phyloP scores from a whole-genome alignment of 495 filamentous ascomycete species.

The Trypethelium eluteriae region DNA sequence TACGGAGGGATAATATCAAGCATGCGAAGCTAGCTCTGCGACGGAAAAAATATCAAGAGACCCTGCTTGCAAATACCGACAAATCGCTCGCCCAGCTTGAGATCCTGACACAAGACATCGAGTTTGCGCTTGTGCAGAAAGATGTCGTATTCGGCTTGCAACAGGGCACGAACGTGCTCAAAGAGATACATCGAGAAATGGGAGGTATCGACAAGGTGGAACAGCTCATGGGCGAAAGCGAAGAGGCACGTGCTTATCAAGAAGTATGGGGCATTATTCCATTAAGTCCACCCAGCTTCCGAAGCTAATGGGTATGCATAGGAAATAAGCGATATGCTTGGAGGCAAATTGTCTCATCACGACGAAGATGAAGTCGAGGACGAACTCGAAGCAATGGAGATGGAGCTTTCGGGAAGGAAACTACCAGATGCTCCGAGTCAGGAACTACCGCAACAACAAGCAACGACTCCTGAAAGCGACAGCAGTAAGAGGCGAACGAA shows the following conservation, averaged over 20 bases:
- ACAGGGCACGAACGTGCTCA: conserved; percentile 81
- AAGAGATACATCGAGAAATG: conserved; percentile 92
- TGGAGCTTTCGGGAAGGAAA: conserved; percentile 48
- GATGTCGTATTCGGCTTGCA: conserved; percentile 87
- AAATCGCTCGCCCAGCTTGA: conserved; percentile 82
- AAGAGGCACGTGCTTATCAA: conserved; percentile 82
- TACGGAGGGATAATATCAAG: conserved; percentile 63
- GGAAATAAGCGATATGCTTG: conserved; percentile 88
- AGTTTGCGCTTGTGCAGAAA: conserved; percentile 93
- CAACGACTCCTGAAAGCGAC: conserved; percentile 29
- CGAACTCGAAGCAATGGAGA: conserved; percentile 73
- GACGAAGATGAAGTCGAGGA: conserved; percentile 98
- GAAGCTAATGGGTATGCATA: conserved; percentile 33
- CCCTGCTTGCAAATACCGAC: conserved; percentile 82
- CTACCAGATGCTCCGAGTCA: conserved; percentile 56
- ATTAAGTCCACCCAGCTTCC: background rate
- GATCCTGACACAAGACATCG: conserved; percentile 71
- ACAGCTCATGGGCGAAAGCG: conserved; percentile 84
- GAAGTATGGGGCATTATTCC: conserved; percentile 45
- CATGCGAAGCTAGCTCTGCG: conserved; percentile 83
- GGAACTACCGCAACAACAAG: conserved; percentile 31
- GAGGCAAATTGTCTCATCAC: conserved; percentile 73
- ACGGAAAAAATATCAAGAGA: conserved; percentile 94
- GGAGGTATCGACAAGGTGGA: conserved; percentile 88
- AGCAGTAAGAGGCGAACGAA: conserved; percentile 19